Percentiles rank a stretch among this genome's conserved stretches.
These are phyloP conservation scores for Trichocomaceae sp. DNA, from an alignment of 2,329 filamentous ascomycete species.

Conservation along the genomic window DNA sequence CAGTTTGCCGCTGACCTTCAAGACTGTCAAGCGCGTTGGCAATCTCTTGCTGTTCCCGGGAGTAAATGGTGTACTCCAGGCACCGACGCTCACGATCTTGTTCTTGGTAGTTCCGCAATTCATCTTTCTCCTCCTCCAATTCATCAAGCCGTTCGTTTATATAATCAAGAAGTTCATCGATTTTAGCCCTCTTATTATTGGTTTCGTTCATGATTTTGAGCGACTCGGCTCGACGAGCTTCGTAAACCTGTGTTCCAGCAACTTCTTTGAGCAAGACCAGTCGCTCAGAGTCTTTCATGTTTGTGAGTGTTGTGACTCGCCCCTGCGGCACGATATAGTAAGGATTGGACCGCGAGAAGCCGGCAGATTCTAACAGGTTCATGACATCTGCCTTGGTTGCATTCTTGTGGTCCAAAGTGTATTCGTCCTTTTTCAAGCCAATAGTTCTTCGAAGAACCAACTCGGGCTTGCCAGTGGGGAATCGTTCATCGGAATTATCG, in stretches of 20 bases:
- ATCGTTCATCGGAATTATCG: constrained; percentile 93
- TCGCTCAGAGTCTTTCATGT: constrained; percentile 95
- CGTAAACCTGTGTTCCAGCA: constrained; percentile 96
- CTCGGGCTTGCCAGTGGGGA: constrained; percentile 86
- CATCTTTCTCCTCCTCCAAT: constrained; percentile 94
- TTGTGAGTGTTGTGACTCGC: constrained; percentile 89
- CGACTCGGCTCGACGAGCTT: constrained; percentile 82
- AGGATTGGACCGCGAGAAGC: constrained; percentile 93
- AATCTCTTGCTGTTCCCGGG: constrained; percentile 77
- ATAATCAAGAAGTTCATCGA: constrained; percentile 83
- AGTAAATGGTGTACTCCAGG: constrained; percentile 89
- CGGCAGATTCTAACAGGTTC: constrained; percentile 90
- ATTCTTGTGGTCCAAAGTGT: constrained; percentile 94
- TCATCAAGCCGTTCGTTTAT: constrained; percentile 86
- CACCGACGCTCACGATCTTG: constrained; percentile 89
- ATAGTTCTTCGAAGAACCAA: constrained; percentile 89
- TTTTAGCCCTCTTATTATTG: constrained; percentile 88
- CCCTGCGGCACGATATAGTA: constrained; percentile 99
- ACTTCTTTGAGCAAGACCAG: constrained; percentile 91
- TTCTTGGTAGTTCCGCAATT: constrained; percentile 86
- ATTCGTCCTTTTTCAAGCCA: constrained; percentile 96
- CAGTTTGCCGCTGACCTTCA: constrained; percentile 72
- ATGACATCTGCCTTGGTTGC: constrained; percentile 91
- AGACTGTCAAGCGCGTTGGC: constrained; percentile 71
- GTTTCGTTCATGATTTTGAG: constrained; percentile 97